Evolutionary conservation across 2,329 filamentous ascomycete genomes (phyloP).

Genomic region (Botrytis fragariae): DNA sequence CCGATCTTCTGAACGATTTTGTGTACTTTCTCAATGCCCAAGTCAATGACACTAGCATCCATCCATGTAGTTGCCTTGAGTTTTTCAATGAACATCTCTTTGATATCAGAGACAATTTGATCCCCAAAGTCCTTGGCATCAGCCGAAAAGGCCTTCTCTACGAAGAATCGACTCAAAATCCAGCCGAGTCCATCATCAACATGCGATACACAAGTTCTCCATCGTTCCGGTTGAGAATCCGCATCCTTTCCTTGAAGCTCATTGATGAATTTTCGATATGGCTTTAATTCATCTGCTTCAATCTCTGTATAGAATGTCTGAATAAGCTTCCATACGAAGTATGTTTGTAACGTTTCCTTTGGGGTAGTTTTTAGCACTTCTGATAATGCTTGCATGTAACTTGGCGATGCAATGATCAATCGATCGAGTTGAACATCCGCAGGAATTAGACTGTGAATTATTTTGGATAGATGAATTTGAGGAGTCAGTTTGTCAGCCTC

Average conservation of each 20-base stretch:
- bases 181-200: slow-evolving; percentile 61
- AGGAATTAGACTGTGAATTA: slow-evolving; percentile 54
- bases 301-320: slow-evolving; percentile 52
- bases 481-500: slow-evolving; percentile 56
- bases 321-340: slow-evolving; percentile 63
- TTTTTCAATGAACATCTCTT: slow-evolving; percentile 61
- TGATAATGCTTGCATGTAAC: slow-evolving; percentile 58
- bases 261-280: slow-evolving; percentile 59
- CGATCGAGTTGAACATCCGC: slow-evolving; percentile 49
- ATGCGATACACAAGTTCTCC: slow-evolving; percentile 60
- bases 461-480: slow-evolving; percentile 51
- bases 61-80: slow-evolving; percentile 62
- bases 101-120: slow-evolving; percentile 68
- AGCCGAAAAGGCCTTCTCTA: slow-evolving; percentile 65
- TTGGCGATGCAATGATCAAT: slow-evolving; percentile 58
- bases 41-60: slow-evolving; percentile 56
- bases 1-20: slow-evolving; percentile 69
- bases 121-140: slow-evolving; percentile 66
- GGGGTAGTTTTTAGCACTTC: slow-evolving; percentile 53
- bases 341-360: slow-evolving; percentile 57
- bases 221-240: slow-evolving; percentile 60
- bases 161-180: slow-evolving; percentile 69
- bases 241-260: slow-evolving; percentile 60
- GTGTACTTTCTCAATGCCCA: slow-evolving; percentile 62
- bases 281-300: slow-evolving; percentile 58